Percentiles rank a stretch among this genome's conserved stretches.
Evolutionary conservation across 129 eudicot species (phyloP).

Genomic region (Saposhnikovia divaricata): DNA sequence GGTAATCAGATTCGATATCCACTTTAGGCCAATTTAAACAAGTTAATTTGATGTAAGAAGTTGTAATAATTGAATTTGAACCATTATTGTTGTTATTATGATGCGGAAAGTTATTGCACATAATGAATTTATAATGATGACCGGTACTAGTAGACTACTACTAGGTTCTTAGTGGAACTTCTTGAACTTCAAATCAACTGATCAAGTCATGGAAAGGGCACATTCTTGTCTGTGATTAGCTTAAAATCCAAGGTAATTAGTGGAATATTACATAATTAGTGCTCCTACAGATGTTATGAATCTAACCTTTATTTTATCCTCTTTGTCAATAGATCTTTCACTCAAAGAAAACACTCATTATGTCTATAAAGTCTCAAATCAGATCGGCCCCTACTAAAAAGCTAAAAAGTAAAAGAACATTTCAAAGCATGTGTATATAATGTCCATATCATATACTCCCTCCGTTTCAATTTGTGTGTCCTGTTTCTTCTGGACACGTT

Average conservation of each 20-base stretch:
- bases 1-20: too few species aligned
- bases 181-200: not conserved
- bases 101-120: not conserved
- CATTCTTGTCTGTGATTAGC: not conserved
- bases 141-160: not conserved
- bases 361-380: not conserved
- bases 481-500: too few species aligned
- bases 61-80: not conserved
- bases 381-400: not conserved
- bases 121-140: too few species aligned
- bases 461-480: too few species aligned
- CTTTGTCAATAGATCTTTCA: slow-evolving; percentile 1
- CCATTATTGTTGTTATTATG: not conserved
- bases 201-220: not conserved
- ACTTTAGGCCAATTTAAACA: too few species aligned
- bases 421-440: not conserved
- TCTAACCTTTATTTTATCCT: not conserved
- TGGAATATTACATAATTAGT: not conserved
- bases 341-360: not conserved
- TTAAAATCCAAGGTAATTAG: not conserved
- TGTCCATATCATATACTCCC: not conserved
- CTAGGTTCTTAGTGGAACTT: not conserved
- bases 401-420: not conserved
- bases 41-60: too few species aligned
- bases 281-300: not conserved